phyloP scores from a whole-genome alignment of 2,329 filamentous ascomycete species.

The Phyllosticta paracitricarpa region DNA sequence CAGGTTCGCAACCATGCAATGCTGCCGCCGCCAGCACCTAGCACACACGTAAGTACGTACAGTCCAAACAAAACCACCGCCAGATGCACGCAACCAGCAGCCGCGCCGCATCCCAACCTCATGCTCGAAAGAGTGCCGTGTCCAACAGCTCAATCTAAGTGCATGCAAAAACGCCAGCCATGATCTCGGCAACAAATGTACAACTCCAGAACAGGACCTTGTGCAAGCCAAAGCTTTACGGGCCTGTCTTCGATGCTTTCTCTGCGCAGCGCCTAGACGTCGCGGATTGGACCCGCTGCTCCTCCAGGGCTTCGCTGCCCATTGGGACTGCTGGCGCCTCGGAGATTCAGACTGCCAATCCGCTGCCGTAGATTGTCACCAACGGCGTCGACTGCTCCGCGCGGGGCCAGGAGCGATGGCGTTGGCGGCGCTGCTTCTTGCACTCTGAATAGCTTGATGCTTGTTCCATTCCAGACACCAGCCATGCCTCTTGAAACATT shows the following conservation, averaged over 20 bases:
- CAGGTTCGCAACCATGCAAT: not conserved
- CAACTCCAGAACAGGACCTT: not conserved
- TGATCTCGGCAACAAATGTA: not conserved
- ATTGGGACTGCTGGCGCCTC: slow-evolving; percentile 24
- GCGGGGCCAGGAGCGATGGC: slow-evolving; percentile 71
- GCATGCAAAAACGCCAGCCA: not conserved
- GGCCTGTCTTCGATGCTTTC: not conserved
- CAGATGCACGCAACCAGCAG: not conserved
- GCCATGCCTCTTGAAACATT: slow-evolving; percentile 75
- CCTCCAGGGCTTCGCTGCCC: slow-evolving; percentile 13
- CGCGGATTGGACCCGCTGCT: slow-evolving; percentile 19
- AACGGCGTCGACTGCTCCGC: slow-evolving; percentile 86
- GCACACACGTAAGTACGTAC: not conserved
- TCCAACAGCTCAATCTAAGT: not conserved
- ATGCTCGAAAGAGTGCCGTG: not conserved
- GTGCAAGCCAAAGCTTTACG: not conserved
- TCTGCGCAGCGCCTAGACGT: slow-evolving; percentile 19
- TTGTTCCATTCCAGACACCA: slow-evolving; percentile 88
- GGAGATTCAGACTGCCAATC: slow-evolving; percentile 70
- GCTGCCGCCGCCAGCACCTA: not conserved
- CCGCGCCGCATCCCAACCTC: not conserved
- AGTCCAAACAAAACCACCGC: not conserved
- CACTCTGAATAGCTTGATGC: slow-evolving; percentile 79
- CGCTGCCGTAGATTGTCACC: slow-evolving; percentile 81
- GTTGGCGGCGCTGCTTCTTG: slow-evolving; percentile 74